Base-by-base conservation (phyloP, 2,329 filamentous ascomycete genomes). In the Beauveria pseudobassiana region DNA sequence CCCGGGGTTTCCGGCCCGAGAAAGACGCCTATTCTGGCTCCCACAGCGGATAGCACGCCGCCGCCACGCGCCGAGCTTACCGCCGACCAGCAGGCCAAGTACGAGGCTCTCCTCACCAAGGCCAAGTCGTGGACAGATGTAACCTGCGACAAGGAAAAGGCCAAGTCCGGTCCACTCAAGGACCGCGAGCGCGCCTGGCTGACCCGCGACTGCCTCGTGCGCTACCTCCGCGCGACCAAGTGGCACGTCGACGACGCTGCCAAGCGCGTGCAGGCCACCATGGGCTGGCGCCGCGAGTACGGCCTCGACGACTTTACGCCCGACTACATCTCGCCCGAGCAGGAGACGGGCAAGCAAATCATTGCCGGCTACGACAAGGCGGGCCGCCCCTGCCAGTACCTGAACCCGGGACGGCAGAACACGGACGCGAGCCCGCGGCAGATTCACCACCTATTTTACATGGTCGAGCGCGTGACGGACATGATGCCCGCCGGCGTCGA, bases 311-410 rank as follows among this genome's bases (percentile, higher is more conserved):
- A 83, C 59, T 84, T 92, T 70, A 93, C 91, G 0, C 81, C 89
- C 10, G 93, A 97, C 9, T 89, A 96, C 76, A 93, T 98, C 70
- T 91, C 89, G 1, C 86, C 90, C 14, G 95, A 99, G 79, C 96
- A 97, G 74, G 92, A 93, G 78, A 98, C 93, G 10, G 95, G 95
- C 67, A 99, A 99, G 80, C 93, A 98, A 75, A 82, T 96, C 62
- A 82, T 96, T 62, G 75, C 95, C 22, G 95, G 95, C 48, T 99
- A 87, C 75, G 95, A 99, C 77, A 90, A 88, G 63, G 80, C 91
- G 64, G 89, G 83, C 55, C 82, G 93, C n/a, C 91, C 93, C 2
- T 97, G 93, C 74, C 85, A 95, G 70, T 97, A 97, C 76, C 83
- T 99, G 63, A 88, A 89, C 72, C 95, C 95, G 1, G 90, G 88